Evolutionary conservation across 129 eudicot genomes (phyloP), one percentile per base, ranked within the genome.

Genomic region (Ambrosia artemisiifolia): DNA sequence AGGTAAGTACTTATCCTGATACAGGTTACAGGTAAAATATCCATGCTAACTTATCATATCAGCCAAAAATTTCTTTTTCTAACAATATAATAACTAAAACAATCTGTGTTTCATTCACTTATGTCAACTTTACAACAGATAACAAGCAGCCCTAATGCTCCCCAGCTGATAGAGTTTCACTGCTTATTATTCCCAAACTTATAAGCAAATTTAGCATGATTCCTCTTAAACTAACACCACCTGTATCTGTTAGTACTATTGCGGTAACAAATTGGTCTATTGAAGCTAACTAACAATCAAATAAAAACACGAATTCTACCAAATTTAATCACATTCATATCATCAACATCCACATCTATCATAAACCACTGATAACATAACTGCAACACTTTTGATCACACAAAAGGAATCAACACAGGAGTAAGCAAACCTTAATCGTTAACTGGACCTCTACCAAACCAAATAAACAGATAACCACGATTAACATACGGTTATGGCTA

Each of bases 331-430:
- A 28, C 77, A 71, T 50, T 44, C 14, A 5, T 28, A 6, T 16
- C 51, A 53, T 5, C 77, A 30, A 73, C 36, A 46, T 43, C 14
- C 50, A 14, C 34, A 3, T 44, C 50, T 17, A 65, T 7, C 12
- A 44, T 16, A 18, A n/a, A 65, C 53, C 70, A 18, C 50, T 64
- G 32, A 35, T 20, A 30, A 43, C 20, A 30, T 63, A 18, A 74
- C 42, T 19, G 13, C n/a, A 47, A 47, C 64, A 59, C 42, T 69
- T 4, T 35, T 10, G 30, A 76, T 46, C 80, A 68, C 16, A 75
- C 19, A 34, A 34, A 54, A 7, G 11, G 24, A 53, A 24, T 24
- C 56, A 30, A 74, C 40, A 36, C 17, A 57, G 28, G 28, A 24
- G 28, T 24, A 24, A 24, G 28, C 28, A 24, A 24, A 24, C 28